Evolutionary conservation across 73 alveolate species (phyloP), one percentile per base, ranked within the genome.

Genomic region (Paramecium biaurelia): DNA sequence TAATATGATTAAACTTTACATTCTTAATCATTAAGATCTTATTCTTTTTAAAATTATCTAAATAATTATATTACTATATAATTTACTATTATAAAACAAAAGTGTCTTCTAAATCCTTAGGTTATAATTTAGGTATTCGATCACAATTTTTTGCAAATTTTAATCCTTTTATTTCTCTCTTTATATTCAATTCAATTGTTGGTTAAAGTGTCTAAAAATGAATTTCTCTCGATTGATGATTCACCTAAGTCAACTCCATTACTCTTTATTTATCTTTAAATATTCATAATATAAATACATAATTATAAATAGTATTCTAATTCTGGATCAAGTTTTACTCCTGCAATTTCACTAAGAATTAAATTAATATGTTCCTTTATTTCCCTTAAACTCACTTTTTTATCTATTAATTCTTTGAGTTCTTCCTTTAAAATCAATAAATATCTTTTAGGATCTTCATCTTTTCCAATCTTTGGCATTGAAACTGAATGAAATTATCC

Each of bases 361-460:
- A 37, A 12, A 37, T 41, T 41, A 37, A 74, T 74, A 74, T 74
- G 87, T 9, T 74, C 87, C 28, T 74, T 74, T 74, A 74, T 74
- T 74, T 74, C 67, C 24, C 45, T 74, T 74, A 74, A 41, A 32
- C 37, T 37, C 26, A 37, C 59, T 35, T 37, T 41, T 7, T 41
- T 74, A 15, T 34, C 32, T 1, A 74, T 28, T 59, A 74, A 30
- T 12, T 41, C 59, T 7, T 37, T 34, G 15, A 74, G 32, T 26
- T 74, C 87, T 10, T 74, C 87, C 10, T 74, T 74, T 20, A 74
- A 74, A 4, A 34, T 74, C 87, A 74, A 28, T 41, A 74, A 74
- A 32, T 74, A 74, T 41, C 37, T 74, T 14, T 37, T 28, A 1
- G 87, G 56, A 74, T 74, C 59, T 11, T 74, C 59, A 14, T 34